phyloP scores from a whole-genome alignment of 805 yeast genomes.

The Deakozyma indianensis region DNA sequence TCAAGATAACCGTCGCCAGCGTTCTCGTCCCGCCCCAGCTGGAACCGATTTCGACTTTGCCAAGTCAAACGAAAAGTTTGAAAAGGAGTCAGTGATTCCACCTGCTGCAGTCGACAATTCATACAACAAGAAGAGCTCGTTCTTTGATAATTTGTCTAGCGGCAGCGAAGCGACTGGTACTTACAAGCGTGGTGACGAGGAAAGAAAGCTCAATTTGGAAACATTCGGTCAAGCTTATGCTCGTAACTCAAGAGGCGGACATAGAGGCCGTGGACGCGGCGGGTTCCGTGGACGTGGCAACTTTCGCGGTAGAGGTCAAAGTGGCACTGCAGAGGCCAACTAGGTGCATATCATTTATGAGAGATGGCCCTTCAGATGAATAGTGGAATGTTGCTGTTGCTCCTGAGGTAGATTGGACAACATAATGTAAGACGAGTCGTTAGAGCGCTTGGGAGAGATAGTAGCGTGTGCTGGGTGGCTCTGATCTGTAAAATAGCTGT shows the following conservation, averaged over 20 bases:
- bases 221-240: conserved; percentile 59
- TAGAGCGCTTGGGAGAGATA: too few species aligned
- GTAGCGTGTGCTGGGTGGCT: too few species aligned
- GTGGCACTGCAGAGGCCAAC: too few species aligned
- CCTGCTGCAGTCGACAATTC: conserved; percentile 18
- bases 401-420: too few species aligned
- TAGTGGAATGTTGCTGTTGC: too few species aligned
- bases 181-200: conserved; percentile 61
- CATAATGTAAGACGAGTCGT: too few species aligned
- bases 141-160: conserved; percentile 75
- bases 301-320: not conserved
- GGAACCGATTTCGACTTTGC: conserved; percentile 57
- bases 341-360: too few species aligned
- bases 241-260: conserved; percentile 4
- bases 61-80: conserved; percentile 59
- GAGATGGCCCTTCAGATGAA: too few species aligned
- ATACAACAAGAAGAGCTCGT: conserved; percentile 73
- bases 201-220: conserved; percentile 58
- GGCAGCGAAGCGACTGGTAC: conserved; percentile 30
- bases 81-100: conserved; percentile 22
- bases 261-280: conserved; percentile 9
- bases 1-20: not conserved
- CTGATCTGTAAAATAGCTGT: too few species aligned
- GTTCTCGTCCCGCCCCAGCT: not conserved
- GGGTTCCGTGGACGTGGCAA: conserved; percentile 7